These are phyloP conservation scores for Pyrenophora tritici-repentis DNA, from an alignment of 2,329 filamentous ascomycete genomes.

Conservation along the genomic window DNA sequence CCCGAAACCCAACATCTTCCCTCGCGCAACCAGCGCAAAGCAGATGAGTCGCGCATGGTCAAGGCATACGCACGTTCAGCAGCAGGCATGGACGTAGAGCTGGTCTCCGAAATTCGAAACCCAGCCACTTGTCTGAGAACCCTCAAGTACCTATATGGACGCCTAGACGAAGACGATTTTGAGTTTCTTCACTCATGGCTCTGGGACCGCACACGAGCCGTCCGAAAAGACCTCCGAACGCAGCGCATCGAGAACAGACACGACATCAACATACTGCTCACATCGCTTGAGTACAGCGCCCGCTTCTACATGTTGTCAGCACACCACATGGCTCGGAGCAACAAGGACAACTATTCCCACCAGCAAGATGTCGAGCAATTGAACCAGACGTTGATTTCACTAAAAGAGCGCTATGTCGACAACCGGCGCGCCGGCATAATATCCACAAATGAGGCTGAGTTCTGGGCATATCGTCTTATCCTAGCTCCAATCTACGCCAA, in stretches of 20 bases:
- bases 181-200: conserved; percentile 63
- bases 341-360: conserved; percentile 53
- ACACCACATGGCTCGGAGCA: conserved; percentile 57
- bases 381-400: conserved; percentile 64
- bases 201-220: conserved; percentile 68
- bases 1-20: conserved; percentile 41
- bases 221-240: conserved; percentile 69
- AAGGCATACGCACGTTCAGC: conserved; percentile 67
- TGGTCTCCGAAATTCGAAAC: conserved; percentile 67
- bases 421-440: conserved; percentile 51
- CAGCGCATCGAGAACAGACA: conserved; percentile 60
- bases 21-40: conserved; percentile 40
- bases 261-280: conserved; percentile 63
- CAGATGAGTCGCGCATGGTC: conserved; percentile 63
- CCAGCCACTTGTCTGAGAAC: conserved; percentile 54
- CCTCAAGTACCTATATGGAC: conserved; percentile 51
- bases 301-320: conserved; percentile 67
- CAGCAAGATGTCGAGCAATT: conserved; percentile 68
- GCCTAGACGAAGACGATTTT: conserved; percentile 57
- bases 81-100: conserved; percentile 65
- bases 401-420: conserved; percentile 57
- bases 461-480: conserved; percentile 64
- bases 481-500: conserved; percentile 53
- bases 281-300: conserved; percentile 66
- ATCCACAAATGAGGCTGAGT: conserved; percentile 66